A percentile compares a stretch with the other conserved stretches of the same genome.
phyloP scores from a whole-genome alignment of 441 rosid species.

The Brassica balearica region DNA sequence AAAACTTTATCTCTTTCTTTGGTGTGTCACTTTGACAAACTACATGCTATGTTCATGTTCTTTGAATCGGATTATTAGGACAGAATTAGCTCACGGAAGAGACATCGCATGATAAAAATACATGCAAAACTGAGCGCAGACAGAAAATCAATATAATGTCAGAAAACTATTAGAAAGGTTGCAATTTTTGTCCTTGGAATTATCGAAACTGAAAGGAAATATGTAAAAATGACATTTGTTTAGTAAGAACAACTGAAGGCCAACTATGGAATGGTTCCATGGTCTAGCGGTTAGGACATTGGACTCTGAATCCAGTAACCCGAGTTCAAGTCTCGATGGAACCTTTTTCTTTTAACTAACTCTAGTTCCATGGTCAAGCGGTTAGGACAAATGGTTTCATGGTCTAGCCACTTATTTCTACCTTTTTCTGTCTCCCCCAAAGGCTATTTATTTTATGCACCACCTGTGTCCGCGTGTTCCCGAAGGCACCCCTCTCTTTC shows the following conservation, averaged over 20 bases:
- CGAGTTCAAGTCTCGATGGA: constrained; percentile 41
- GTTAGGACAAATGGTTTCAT: neutral
- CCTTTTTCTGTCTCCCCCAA: constrained; percentile 38
- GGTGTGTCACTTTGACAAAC: constrained; percentile 26
- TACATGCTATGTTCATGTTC: constrained; percentile 41
- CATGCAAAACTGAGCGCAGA: constrained; percentile 4
- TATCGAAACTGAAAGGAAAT: no score
- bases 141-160: neutral
- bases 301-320: constrained; percentile 49
- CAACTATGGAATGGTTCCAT: neutral
- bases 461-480: no score
- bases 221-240: no score
- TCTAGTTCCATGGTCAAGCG: neutral
- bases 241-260: no score
- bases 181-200: no score
- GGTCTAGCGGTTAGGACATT: constrained; percentile 33
- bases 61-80: constrained; percentile 41
- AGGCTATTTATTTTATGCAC: constrained; percentile 27
- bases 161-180: neutral
- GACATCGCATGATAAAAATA: constrained; percentile 1
- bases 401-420: constrained; percentile 19
- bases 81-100: constrained; percentile 27
- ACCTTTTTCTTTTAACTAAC: neutral
- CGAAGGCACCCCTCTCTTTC: no score
- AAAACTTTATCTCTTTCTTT: constrained; percentile 31